Percentiles rank a stretch among this genome's conserved stretches.
Evolutionary conservation across 805 yeast species (phyloP).

Genomic region (Sugiyamaella floridensis): DNA sequence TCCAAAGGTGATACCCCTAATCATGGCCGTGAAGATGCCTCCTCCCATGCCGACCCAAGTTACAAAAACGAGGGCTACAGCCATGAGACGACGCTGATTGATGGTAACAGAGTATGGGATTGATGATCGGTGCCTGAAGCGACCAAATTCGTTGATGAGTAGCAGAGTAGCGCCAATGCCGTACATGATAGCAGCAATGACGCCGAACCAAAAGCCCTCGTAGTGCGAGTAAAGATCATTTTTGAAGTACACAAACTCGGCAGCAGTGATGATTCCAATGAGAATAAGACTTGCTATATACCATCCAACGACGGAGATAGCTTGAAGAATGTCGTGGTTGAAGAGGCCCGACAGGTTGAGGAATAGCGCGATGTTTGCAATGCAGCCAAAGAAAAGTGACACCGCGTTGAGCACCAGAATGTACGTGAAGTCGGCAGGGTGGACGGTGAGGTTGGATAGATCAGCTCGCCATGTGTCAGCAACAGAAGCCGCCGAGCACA

Average conservation of each 20-base stretch:
- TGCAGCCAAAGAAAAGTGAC: slow-evolving; percentile 56
- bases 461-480: slow-evolving; percentile 61
- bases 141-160: slow-evolving; percentile 56
- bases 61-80: slow-evolving; percentile 57
- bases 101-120: slow-evolving; percentile 60
- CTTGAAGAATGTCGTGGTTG: slow-evolving; percentile 55
- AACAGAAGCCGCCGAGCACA: slow-evolving; percentile 64
- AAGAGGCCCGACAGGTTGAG: slow-evolving; percentile 56
- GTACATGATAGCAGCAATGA: slow-evolving; percentile 57
- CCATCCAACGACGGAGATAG: slow-evolving; percentile 59
- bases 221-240: slow-evolving; percentile 21
- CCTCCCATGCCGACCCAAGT: slow-evolving; percentile 71
- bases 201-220: slow-evolving; percentile 78
- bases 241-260: slow-evolving; percentile 30
- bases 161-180: slow-evolving; percentile 48
- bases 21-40: slow-evolving; percentile 43
- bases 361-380: slow-evolving; percentile 62
- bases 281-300: slow-evolving; percentile 50
- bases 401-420: slow-evolving; percentile 53
- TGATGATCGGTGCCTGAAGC: slow-evolving; percentile 50
- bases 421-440: slow-evolving; percentile 33
- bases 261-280: slow-evolving; percentile 40
- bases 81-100: slow-evolving; percentile 67
- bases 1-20: slow-evolving; percentile 46
- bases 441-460: slow-evolving; percentile 15